phyloP scores from a whole-genome alignment of 805 yeast species.

The Cyberlindnera samutprakarnensis region DNA sequence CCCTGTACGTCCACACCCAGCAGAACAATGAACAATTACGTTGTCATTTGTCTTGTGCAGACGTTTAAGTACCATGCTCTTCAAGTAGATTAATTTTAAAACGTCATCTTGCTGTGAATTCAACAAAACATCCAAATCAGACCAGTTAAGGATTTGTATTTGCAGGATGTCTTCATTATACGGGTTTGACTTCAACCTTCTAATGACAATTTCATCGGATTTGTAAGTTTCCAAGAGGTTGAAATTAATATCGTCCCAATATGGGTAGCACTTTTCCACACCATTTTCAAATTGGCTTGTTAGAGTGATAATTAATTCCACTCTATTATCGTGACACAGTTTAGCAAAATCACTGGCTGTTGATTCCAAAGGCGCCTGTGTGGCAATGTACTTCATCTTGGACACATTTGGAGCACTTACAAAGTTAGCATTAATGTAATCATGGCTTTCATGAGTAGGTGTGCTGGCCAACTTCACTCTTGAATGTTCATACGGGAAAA shows the following conservation, averaged over 20 bases:
- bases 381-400: conserved; percentile 56
- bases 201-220: conserved; percentile 24
- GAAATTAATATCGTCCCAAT: conserved; percentile 61
- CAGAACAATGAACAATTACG: conserved; percentile 82
- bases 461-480: conserved; percentile 30
- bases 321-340: conserved; percentile 54
- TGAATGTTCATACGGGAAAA: conserved; percentile 61
- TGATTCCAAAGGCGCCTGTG: conserved; percentile 77
- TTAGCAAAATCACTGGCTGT: conserved; percentile 86
- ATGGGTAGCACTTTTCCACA: conserved; percentile 73
- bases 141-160: conserved; percentile 76
- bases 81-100: conserved; percentile 42
- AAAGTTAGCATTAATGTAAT: conserved; percentile 55
- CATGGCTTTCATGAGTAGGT: conserved; percentile 21
- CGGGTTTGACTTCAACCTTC: conserved; percentile 31
- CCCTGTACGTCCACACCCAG: conserved; percentile 97
- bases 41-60: conserved; percentile 16
- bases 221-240: conserved; percentile 5
- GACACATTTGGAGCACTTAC: conserved; percentile 25
- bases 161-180: conserved; percentile 50
- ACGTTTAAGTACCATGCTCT: conserved; percentile 32
- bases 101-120: conserved; percentile 42
- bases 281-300: conserved; percentile 73
- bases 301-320: conserved; percentile 64
- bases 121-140: conserved; percentile 64